A percentile compares a stretch with the other conserved stretches of the same genome.
These are phyloP conservation scores for Malus hybrid DNA, from an alignment of 331 rosid species.

Conservation along the genomic window DNA sequence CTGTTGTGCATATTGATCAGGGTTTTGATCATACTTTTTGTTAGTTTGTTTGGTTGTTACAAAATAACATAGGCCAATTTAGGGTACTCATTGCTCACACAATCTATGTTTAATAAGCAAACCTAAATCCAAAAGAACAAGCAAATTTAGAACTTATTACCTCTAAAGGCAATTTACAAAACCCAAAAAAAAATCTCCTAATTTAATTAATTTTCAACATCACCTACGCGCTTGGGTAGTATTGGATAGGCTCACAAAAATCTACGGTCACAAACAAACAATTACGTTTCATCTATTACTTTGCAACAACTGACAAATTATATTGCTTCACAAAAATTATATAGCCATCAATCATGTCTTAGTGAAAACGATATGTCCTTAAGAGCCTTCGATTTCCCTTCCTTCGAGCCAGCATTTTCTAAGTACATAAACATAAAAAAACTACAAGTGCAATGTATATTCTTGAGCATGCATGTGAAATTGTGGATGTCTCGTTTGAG, in stretches of 20 bases:
- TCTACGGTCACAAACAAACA: background rate
- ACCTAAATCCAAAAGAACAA: background rate
- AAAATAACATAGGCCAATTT: background rate
- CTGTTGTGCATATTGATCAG: background rate
- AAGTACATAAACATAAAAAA: background rate
- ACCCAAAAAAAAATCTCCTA: background rate
- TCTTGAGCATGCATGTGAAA: slow-evolving; percentile 2
- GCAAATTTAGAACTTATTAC: background rate
- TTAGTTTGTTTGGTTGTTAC: background rate
- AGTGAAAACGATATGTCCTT: background rate
- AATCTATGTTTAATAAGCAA: background rate
- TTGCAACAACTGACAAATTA: background rate
- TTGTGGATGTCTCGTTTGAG: slow-evolving; percentile 14
- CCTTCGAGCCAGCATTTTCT: background rate
- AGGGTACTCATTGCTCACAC: background rate
- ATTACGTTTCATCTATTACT: background rate
- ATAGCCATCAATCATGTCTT: background rate
- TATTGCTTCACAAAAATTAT: background rate
- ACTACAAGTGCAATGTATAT: background rate
- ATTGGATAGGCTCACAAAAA: background rate
- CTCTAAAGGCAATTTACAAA: background rate
- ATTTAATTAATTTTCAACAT: too few species aligned
- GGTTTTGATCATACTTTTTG: background rate
- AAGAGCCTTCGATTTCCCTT: background rate
- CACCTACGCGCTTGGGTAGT: background rate